These are phyloP conservation scores for Aspergillus hortae DNA, from an alignment of 2,329 filamentous ascomycete species.

Conservation along the genomic window DNA sequence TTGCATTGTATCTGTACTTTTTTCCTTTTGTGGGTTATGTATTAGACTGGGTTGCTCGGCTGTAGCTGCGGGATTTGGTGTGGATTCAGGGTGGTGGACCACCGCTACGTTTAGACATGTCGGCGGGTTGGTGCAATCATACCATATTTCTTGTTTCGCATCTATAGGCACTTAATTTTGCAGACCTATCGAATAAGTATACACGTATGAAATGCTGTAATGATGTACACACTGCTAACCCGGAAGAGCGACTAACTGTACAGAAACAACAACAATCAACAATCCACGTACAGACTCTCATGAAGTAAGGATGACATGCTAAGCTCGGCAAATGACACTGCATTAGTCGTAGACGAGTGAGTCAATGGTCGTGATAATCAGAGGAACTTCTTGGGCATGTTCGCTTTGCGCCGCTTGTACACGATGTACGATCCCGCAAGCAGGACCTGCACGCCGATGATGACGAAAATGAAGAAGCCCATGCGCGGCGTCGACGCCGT, in stretches of 20 bases:
- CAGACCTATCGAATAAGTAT: neutral
- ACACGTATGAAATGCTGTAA: neutral
- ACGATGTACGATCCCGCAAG: conserved; percentile 66
- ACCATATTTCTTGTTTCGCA: too few relatives aligned
- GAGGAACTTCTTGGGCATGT: conserved; percentile 87
- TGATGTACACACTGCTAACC: neutral
- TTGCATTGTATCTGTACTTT: conserved; percentile 6
- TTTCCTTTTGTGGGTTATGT: too few relatives aligned
- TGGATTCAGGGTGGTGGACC: neutral
- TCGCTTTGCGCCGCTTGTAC: conserved; percentile 75
- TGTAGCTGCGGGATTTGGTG: neutral
- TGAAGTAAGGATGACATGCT: neutral
- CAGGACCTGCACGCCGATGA: conserved; percentile 71
- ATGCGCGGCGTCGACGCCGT: conserved; percentile 54
- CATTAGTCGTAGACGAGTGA: neutral
- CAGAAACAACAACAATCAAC: neutral
- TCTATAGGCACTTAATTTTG: too few relatives aligned
- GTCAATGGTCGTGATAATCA: conserved; percentile 36
- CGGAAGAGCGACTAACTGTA: neutral
- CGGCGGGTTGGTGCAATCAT: too few relatives aligned
- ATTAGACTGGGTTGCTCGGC: too few relatives aligned
- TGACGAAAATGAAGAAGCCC: conserved; percentile 63
- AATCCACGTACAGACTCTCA: neutral
- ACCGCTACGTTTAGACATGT: neutral
- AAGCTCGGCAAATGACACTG: neutral